These are phyloP conservation scores for Phytopythium chamaehyphon DNA, from an alignment of 352 stramenopile species.

Conservation along the genomic window DNA sequence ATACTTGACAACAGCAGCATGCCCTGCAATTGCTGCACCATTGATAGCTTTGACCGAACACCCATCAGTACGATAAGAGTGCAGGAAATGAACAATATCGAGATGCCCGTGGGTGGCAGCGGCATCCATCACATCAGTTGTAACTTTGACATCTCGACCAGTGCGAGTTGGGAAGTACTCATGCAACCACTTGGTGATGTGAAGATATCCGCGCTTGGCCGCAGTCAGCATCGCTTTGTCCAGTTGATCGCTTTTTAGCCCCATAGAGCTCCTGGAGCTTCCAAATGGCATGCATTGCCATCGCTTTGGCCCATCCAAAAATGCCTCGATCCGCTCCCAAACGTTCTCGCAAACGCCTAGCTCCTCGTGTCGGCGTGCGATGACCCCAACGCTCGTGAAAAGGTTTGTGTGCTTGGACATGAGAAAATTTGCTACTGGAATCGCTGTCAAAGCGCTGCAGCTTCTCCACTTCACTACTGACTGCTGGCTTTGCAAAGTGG, in stretches of 20 bases:
- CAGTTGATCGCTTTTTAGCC: slow-evolving; percentile 1
- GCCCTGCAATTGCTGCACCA: slow-evolving; percentile 11
- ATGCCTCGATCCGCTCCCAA: too few relatives aligned
- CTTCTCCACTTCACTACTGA: too few relatives aligned
- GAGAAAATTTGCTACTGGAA: slow-evolving; percentile 13
- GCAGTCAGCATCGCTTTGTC: slow-evolving; percentile 14
- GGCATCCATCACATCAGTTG: slow-evolving; percentile 22
- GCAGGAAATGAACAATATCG: slow-evolving; percentile 21
- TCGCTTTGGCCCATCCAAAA: too few relatives aligned
- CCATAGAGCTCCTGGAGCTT: too few relatives aligned
- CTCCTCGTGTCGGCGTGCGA: too few relatives aligned
- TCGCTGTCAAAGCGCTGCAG: slow-evolving; percentile 16
- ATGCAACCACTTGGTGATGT: slow-evolving; percentile 23
- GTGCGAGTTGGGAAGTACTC: slow-evolving; percentile 3
- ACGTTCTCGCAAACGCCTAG: too few relatives aligned
- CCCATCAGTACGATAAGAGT: slow-evolving; percentile 17
- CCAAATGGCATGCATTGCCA: too few relatives aligned
- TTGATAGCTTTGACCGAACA: slow-evolving; percentile 21
- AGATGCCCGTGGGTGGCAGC: slow-evolving; percentile 27
- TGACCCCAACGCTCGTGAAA: too few relatives aligned
- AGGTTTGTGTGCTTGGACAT: slow-evolving; percentile 9
- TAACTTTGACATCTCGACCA: not conserved
- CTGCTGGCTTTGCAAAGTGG: too few relatives aligned
- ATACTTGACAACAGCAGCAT: slow-evolving; percentile 18
- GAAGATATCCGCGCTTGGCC: slow-evolving; percentile 8